Conservation (phyloP, 2,329 filamentous ascomycete genomes). For the Alternaria novae-zelandiae region DNA sequence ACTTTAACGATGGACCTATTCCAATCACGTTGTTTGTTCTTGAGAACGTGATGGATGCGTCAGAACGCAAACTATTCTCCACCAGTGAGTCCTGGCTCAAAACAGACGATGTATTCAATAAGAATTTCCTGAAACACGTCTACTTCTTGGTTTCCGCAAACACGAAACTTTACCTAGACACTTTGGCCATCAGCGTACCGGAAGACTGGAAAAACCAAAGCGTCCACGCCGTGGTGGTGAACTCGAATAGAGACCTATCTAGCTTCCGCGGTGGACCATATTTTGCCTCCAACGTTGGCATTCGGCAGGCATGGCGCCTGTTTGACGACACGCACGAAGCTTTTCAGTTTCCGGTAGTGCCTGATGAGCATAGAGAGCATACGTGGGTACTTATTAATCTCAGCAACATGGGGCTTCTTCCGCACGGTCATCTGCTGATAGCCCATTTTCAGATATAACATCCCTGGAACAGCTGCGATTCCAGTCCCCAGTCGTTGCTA, state of each 20-base stretch:
- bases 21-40: neutral
- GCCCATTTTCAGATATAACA: rapidly evolving
- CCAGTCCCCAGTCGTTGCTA: neutral
- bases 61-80: rapidly evolving
- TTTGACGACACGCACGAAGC: neutral
- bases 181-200: neutral
- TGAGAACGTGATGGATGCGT: neutral
- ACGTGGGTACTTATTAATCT: rapidly evolving
- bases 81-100: neutral
- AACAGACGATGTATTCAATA: neutral
- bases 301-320: neutral
- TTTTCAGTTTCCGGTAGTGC: neutral
- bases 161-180: too few relatives aligned
- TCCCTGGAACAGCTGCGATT: neutral
- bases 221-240: neutral
- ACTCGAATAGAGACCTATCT: neutral
- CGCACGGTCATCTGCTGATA: neutral
- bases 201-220: neutral
- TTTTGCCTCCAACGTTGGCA: neutral
- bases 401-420: rapidly evolving
- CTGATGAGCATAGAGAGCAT: neutral
- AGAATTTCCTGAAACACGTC: neutral
- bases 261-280: neutral
- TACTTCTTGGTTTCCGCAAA: neutral
- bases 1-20: neutral